These are phyloP conservation scores for Zygosaccharomyces sapae DNA, from an alignment of 1,139 yeast species.

Conservation along the genomic window DNA sequence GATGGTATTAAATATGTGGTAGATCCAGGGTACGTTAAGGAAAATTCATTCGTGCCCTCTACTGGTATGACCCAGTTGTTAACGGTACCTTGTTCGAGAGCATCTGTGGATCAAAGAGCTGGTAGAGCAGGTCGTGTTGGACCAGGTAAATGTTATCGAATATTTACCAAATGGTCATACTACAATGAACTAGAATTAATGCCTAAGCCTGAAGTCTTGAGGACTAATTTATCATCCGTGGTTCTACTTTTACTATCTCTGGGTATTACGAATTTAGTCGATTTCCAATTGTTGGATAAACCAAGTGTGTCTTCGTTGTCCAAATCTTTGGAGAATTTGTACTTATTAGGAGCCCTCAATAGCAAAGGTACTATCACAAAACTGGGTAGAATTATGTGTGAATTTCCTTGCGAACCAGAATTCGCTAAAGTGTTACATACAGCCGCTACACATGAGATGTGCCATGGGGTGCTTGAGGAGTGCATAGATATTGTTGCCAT, in stretches of 20 bases:
- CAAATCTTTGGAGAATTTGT: slow-evolving; percentile 71
- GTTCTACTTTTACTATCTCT: slow-evolving; percentile 69
- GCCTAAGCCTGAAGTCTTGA: slow-evolving; percentile 82
- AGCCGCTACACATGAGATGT: slow-evolving; percentile 55
- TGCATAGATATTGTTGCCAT: slow-evolving; percentile 70
- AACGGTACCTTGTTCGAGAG: slow-evolving; percentile 83
- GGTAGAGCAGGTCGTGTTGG: slow-evolving; percentile 98
- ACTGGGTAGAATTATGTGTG: slow-evolving; percentile 81
- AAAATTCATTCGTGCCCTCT: slow-evolving; percentile 71
- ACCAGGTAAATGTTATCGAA: slow-evolving; percentile 88
- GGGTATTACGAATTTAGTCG: slow-evolving; percentile 77
- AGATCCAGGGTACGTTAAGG: slow-evolving; percentile 91
- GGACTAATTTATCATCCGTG: slow-evolving; percentile 76
- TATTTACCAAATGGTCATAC: slow-evolving; percentile 85
- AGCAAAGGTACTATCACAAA: slow-evolving; percentile 72
- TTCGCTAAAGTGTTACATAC: slow-evolving; percentile 66
- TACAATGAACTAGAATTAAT: slow-evolving; percentile 69
- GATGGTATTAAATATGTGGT: slow-evolving; percentile 86
- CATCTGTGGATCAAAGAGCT: slow-evolving; percentile 94
- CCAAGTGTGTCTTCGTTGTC: slow-evolving; percentile 72
- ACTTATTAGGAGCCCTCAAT: slow-evolving; percentile 83
- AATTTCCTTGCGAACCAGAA: slow-evolving; percentile 90
- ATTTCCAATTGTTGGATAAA: slow-evolving; percentile 83
- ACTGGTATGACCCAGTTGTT: slow-evolving; percentile 88
- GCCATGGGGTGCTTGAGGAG: slow-evolving; percentile 48